These are phyloP conservation scores for Aspergillus texensis DNA, from an alignment of 2,329 filamentous ascomycete species.

Conservation along the genomic window DNA sequence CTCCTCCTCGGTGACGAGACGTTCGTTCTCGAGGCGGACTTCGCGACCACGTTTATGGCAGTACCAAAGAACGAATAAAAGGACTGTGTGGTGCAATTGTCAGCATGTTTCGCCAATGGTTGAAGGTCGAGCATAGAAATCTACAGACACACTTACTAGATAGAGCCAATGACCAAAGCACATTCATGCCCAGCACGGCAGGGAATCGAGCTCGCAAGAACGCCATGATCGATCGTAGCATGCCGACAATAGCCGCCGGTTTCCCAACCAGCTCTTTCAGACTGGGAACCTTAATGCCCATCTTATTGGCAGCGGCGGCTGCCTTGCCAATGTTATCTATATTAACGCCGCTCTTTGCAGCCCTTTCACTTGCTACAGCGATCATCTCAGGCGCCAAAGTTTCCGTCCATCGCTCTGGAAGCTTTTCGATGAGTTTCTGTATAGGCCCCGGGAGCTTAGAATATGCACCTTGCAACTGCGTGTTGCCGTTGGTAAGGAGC, in stretches of 20 bases:
- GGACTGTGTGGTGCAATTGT: conserved; percentile 55
- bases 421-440: conserved; percentile 80
- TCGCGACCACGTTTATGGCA: conserved; percentile 94
- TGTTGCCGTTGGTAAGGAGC: conserved; percentile 64
- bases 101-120: not conserved
- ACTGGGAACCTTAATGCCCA: conserved; percentile 69
- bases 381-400: conserved; percentile 79
- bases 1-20: conserved; percentile 50
- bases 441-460: conserved; percentile 73
- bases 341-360: conserved; percentile 60
- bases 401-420: conserved; percentile 79
- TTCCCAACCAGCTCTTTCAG: conserved; percentile 81
- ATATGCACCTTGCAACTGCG: conserved; percentile 66
- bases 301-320: conserved; percentile 64
- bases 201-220: conserved; percentile 87
- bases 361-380: conserved; percentile 74
- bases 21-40: conserved; percentile 70
- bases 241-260: conserved; percentile 79
- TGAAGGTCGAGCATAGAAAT: not conserved
- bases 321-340: conserved; percentile 54
- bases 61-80: conserved; percentile 96
- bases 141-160: conserved; percentile 68
- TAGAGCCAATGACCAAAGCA: conserved; percentile 84
- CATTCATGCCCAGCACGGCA: conserved; percentile 86
- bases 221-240: conserved; percentile 88